Evolutionary conservation across 495 filamentous ascomycete genomes (phyloP), one percentile per base, ranked within the genome.

Genomic region (Neurospora tetrasperma): DNA sequence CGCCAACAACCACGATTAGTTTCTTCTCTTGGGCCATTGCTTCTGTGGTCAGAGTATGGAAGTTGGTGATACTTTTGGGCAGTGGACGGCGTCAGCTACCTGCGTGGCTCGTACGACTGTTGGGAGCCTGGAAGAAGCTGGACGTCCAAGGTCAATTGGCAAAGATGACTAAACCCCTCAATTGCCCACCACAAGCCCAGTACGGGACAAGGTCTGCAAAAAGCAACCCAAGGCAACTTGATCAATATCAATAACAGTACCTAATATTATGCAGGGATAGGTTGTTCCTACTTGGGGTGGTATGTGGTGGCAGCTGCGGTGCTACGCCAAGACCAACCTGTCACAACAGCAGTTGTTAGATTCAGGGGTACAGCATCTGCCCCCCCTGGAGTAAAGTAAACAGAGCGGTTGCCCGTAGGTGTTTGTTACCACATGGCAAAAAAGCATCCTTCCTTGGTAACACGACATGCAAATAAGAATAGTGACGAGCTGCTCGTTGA

Each of bases 1-100:
- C 80, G 9, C 84, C 82, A 43, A 85, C 72, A 69, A 85, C 80
- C 54, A 74, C 73, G 43, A 84, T 75, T 72, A 84, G 75, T 62
- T 84, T 84, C 73, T 75, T 78, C 2, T 70, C 6, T 3, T 42
- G 18, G 27, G 70, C 42, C 73, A 74, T 76, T 12, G 40, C 46
- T 40, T 7, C 41, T 18, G 12, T 18, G 54, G 54, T 66, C 27
- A 35, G 27, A 18, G 14, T 66, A 2, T 8, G 2, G 27, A 35
- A 35, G 6, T 35, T 66, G 54, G 54, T 66, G 54, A 31, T 66
- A 35, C 54, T 35, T 35, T 66, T 1, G 54, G 7, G 27, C 27
- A 35, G 54, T 66, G 54, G 27, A 66, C 54, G 54, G 54, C 27
- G 3, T 66, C 54, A 66, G 27, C 23, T 66, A 31, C 27, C 27